Evolutionary conservation across 805 yeast species (phyloP), one percentile per base, ranked within the genome.

Genomic region (Ogataea salicorniae): DNA sequence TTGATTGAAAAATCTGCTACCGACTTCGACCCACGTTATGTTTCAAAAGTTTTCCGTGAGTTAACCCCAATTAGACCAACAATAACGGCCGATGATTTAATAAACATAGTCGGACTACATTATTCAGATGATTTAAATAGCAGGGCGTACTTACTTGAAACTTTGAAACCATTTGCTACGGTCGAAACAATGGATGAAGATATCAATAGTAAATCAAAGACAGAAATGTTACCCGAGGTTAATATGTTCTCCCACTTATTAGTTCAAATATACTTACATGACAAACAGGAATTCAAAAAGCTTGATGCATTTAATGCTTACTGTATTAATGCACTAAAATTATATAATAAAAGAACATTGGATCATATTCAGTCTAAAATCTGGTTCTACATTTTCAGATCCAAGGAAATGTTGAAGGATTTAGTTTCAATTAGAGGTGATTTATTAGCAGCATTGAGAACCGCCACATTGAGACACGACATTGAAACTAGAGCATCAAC

Each of bases 401-500:
- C 90, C 2, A 80, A 81, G 55, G 98, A 92, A 70, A 69, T 83
- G 46, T 61, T 72, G 31, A 74, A 59, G 13, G 70, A 81, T 55
- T 69, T 80, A 49, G 70, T 74, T 43, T 66, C 78, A n/a, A 71
- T 87, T 45, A 80, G 95, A 63, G 77, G 88, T 6, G 80, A 76
- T 37, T 74, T 92, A 63, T 78, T 89, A 65, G 69, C 75, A 20
- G 88, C 86, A 11, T 74, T 94, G 59, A 82, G 97, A 69, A 84
- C 94, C 5, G 90, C 97, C 3, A 82, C 96, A 17, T 76, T 94
- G 55, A 84, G 96, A 59, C 97, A 92, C 62, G 97, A 94, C 64
- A 77, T 78, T 48, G 99, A 94, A 68, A 89, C 97, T 0, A 86
- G 86, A 49, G 97, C 96, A 5, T 81, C 88, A 54, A 73, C 91